A percentile compares a stretch with the other conserved stretches of the same genome.
Conservation (phyloP, 176 grass and related monocot species). For the Avena insularis region DNA sequence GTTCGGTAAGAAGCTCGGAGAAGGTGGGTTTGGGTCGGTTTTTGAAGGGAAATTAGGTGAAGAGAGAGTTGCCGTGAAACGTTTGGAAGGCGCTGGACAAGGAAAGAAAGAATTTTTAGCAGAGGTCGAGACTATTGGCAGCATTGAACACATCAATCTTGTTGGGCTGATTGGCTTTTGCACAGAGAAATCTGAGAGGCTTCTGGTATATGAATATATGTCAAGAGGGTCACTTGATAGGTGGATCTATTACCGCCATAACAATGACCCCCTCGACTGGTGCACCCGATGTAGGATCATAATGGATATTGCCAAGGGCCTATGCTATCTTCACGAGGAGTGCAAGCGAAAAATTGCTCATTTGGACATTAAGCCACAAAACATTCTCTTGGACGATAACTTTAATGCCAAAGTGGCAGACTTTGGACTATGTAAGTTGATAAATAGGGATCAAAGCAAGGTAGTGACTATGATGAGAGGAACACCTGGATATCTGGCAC, state of each 20-base stretch:
- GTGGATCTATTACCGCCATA: not conserved
- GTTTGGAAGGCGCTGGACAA: constrained; percentile 7
- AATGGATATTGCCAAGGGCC: not conserved
- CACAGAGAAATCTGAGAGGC: not conserved
- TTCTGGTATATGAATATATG: constrained; percentile 9
- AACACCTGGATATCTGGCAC: constrained; percentile 4
- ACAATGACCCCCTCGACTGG: not conserved
- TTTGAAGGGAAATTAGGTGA: constrained; percentile 18
- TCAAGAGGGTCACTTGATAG: not conserved
- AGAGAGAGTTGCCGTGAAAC: not conserved
- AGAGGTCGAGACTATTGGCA: not conserved
- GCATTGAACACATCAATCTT: constrained; percentile 24
- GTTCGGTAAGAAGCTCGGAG: not conserved
- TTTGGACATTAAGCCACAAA: not conserved
- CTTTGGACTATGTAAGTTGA: constrained; percentile 9
- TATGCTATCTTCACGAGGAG: constrained; percentile 4
- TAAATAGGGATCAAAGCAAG: constrained; percentile 18
- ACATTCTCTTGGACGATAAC: not conserved
- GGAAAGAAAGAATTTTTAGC: not conserved
- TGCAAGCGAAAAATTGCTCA: constrained; percentile 4
- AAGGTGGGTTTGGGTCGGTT: not conserved
- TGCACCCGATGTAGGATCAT: not conserved
- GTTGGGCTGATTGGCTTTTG: not conserved
- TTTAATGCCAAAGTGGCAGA: not conserved
- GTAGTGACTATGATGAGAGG: not conserved